These are phyloP conservation scores for Talaromyces sp. DNA, from an alignment of 2,329 filamentous ascomycete genomes.

Conservation along the genomic window DNA sequence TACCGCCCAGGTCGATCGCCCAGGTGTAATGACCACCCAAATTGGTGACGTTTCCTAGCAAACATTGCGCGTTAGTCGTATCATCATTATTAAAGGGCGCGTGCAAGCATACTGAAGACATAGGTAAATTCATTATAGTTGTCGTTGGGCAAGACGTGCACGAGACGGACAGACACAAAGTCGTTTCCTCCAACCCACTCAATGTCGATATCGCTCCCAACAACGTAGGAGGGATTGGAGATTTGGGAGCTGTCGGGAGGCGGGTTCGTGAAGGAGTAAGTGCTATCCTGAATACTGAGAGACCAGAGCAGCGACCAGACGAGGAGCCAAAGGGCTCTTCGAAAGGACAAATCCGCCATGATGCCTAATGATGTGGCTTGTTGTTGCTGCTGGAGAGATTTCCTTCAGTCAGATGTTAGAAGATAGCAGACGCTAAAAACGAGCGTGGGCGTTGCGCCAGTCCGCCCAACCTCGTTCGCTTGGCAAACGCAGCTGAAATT, in stretches of 20 bases:
- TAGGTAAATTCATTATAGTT: slow-evolving; percentile 2
- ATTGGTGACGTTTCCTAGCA: slow-evolving; percentile 16
- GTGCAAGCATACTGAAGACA: slow-evolving; percentile 13
- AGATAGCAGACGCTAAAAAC: neutral
- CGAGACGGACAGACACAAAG: slow-evolving; percentile 11
- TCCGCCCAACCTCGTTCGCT: neutral
- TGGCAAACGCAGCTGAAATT: slow-evolving; percentile 1
- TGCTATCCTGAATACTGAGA: slow-evolving; percentile 5
- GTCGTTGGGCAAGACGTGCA: slow-evolving; percentile 1
- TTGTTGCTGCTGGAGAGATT: neutral
- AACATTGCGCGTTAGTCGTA: slow-evolving; percentile 2
- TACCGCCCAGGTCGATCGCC: slow-evolving; percentile 8
- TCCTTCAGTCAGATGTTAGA: neutral
- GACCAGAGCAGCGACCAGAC: slow-evolving; percentile 17
- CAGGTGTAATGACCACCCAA: slow-evolving; percentile 16
- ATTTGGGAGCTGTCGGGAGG: slow-evolving; percentile 5
- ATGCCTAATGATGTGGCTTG: neutral
- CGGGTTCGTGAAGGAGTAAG: slow-evolving; percentile 15
- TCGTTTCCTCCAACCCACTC: slow-evolving; percentile 14
- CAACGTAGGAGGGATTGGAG: slow-evolving; percentile 6
- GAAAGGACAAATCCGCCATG: slow-evolving; percentile 5
- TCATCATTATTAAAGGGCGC: too few relatives aligned
- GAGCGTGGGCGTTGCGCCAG: neutral
- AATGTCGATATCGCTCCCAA: slow-evolving; percentile 13
- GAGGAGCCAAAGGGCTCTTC: slow-evolving; percentile 11